Conservation (phyloP, 257 asterid genomes). For the Perilla frutescens region DNA sequence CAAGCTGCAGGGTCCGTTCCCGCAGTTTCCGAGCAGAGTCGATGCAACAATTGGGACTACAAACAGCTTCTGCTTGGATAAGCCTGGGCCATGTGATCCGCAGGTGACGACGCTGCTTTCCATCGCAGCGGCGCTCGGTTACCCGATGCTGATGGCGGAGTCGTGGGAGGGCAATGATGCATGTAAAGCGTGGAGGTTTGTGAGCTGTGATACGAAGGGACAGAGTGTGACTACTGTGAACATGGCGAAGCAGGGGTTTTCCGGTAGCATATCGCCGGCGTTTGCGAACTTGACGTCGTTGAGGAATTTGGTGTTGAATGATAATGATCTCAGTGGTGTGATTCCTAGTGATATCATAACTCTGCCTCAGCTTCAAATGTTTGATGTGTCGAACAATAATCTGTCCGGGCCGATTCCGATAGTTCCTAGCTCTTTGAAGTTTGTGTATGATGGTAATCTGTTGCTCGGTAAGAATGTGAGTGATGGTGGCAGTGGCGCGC, state of each 20-base stretch:
- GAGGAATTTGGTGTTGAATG: conserved; percentile 66
- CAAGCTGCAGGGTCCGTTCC: conserved; percentile 73
- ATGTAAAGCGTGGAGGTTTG: conserved; percentile 65
- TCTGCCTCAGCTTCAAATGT: conserved; percentile 64
- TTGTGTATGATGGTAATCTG: conserved; percentile 48
- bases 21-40: conserved; percentile 50
- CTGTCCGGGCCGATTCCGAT: conserved; percentile 64
- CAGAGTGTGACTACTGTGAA: conserved; percentile 59
- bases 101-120: conserved; percentile 72
- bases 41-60: conserved; percentile 41
- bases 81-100: conserved; percentile 79
- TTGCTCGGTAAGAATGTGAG: conserved; percentile 57
- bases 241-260: conserved; percentile 54
- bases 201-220: conserved; percentile 64
- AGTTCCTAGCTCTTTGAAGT: conserved; percentile 56
- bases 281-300: conserved; percentile 66
- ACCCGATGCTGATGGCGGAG: conserved; percentile 68
- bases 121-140: conserved; percentile 69
- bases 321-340: conserved; percentile 68
- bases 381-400: conserved; percentile 82
- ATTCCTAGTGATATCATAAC: conserved; percentile 58
- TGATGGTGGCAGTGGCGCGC: conserved; percentile 41
- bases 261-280: conserved; percentile 77
- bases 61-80: conserved; percentile 63
- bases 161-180: conserved; percentile 76